These are phyloP conservation scores for Barnettozyma siamensis DNA, from an alignment of 805 yeast genomes.

Conservation along the genomic window DNA sequence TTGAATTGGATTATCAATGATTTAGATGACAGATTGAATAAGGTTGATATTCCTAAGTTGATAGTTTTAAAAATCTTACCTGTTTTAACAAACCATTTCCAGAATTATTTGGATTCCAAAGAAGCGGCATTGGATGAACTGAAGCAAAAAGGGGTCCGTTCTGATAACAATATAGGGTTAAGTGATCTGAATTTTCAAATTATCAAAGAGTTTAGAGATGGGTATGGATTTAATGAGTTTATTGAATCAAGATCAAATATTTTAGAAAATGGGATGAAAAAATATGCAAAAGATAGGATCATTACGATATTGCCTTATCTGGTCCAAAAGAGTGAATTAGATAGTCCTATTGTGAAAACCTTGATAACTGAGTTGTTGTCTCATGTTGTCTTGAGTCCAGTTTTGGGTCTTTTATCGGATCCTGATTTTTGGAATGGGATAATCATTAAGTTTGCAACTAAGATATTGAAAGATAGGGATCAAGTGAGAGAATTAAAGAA, in stretches of 20 bases:
- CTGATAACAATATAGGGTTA: constrained; percentile 21
- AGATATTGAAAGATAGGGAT: constrained; percentile 61
- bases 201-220: constrained; percentile 33
- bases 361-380: constrained; percentile 61
- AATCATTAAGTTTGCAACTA: constrained; percentile 54
- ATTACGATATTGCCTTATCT: constrained; percentile 42
- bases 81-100: constrained; percentile 57
- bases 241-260: constrained; percentile 34
- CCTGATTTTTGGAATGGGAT: constrained; percentile 73
- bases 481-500: constrained; percentile 69
- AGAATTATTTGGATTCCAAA: constrained; percentile 40
- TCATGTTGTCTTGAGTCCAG: constrained; percentile 49
- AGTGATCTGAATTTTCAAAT: constrained; percentile 34
- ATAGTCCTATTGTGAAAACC: constrained; percentile 41
- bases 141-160: constrained; percentile 21
- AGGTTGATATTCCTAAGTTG: constrained; percentile 49
- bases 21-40: constrained; percentile 37
- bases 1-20: constrained; percentile 35
- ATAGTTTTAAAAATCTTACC: constrained; percentile 59
- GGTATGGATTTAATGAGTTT: constrained; percentile 51
- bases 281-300: constrained; percentile 41
- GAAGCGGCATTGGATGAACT: constrained; percentile 24
- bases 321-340: constrained; percentile 37
- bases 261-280: constrained; percentile 38
- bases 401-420: constrained; percentile 48